These are phyloP conservation scores for Lentinula edodes DNA, from an alignment of 768 basidiomycete genomes.

Conservation along the genomic window DNA sequence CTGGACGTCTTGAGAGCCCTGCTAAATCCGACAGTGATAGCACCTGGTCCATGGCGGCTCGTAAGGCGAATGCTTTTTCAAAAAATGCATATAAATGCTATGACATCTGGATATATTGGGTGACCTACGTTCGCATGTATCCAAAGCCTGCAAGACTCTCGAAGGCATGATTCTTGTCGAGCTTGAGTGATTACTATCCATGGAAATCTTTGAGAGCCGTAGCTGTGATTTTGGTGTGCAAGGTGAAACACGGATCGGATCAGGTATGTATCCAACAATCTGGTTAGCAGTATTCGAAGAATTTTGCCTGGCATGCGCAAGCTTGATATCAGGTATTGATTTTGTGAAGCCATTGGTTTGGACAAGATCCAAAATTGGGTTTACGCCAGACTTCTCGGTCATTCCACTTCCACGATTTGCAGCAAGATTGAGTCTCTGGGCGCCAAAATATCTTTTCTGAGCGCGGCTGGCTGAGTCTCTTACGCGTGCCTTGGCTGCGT, in stretches of 20 bases:
- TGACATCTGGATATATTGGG: background rate
- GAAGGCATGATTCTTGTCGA: constrained; percentile 21
- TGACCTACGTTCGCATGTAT: constrained; percentile 38
- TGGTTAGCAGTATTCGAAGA: constrained; percentile 5
- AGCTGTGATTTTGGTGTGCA: constrained; percentile 12
- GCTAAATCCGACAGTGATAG: constrained; percentile 40
- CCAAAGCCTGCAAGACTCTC: constrained; percentile 34
- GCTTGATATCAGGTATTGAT: constrained; percentile 12
- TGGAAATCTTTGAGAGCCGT: background rate
- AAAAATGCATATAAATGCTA: background rate
- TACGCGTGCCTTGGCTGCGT: constrained; percentile 48
- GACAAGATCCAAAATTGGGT: too few species aligned
- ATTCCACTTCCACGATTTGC: background rate
- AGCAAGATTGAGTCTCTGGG: constrained; percentile 47
- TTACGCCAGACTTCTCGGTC: background rate
- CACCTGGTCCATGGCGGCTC: constrained; percentile 34
- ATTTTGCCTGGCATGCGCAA: constrained; percentile 17
- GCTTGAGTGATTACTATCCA: background rate
- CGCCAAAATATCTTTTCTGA: constrained; percentile 58
- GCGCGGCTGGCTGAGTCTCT: constrained; percentile 50
- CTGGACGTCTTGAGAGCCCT: constrained; percentile 20
- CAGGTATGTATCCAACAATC: constrained; percentile 17
- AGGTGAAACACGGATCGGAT: constrained; percentile 17
- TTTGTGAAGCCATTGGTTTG: background rate
- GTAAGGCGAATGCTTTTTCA: constrained; percentile 26